Evolutionary conservation across 1,139 yeast species (phyloP).

Genomic region (Scheffersomyces stambukii): DNA sequence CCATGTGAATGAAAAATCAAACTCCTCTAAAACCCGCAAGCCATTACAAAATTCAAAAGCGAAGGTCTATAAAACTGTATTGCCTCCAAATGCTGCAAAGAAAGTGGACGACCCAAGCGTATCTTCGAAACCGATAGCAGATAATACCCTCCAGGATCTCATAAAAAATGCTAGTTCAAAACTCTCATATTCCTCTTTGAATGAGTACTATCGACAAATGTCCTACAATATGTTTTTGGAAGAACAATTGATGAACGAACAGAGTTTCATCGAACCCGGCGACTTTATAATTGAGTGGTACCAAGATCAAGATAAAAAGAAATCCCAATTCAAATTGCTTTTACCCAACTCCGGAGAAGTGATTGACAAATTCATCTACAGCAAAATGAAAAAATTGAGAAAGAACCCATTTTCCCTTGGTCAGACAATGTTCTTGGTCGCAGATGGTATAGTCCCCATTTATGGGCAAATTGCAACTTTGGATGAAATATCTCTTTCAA

Average conservation of each 20-base stretch:
- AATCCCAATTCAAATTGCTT: constrained; percentile 34
- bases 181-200: constrained; percentile 45
- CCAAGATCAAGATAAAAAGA: constrained; percentile 41
- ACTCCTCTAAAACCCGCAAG: too few relatives aligned
- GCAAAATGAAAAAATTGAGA: constrained; percentile 37
- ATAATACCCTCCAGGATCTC: neutral
- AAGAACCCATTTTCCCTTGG: constrained; percentile 46
- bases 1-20: too few relatives aligned
- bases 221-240: constrained; percentile 61
- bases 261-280: constrained; percentile 27
- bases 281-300: constrained; percentile 51
- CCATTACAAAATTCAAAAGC: too few relatives aligned
- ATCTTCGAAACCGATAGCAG: neutral
- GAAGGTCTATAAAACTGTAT: too few relatives aligned
- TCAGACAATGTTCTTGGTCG: constrained; percentile 44
- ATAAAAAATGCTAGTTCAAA: constrained; percentile 19
- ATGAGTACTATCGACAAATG: constrained; percentile 55
- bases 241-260: constrained; percentile 46
- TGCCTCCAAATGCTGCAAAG: too few relatives aligned
- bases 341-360: constrained; percentile 35
- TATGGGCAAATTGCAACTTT: constrained; percentile 46
- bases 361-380: constrained; percentile 38
- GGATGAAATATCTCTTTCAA: constrained; percentile 23
- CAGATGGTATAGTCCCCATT: constrained; percentile 36
- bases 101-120: neutral